Evolutionary conservation across 768 basidiomycete species (phyloP).

Genomic region (Russula brevipes): DNA sequence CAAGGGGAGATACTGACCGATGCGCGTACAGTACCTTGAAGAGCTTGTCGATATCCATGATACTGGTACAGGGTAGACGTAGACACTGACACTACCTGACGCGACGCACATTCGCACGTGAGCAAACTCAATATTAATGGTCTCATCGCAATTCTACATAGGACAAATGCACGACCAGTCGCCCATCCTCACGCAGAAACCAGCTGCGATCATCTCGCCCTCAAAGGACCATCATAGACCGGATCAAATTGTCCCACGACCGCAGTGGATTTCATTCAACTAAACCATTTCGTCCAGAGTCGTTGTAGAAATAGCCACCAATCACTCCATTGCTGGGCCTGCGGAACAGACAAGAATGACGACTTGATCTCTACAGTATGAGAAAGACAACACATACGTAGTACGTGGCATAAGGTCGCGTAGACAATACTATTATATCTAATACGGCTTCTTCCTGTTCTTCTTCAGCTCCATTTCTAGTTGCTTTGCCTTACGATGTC

Average conservation of each 20-base stretch:
- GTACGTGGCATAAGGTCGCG: background rate
- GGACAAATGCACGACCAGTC: background rate
- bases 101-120: slow-evolving; percentile 8
- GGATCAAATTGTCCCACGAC: background rate
- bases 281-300: background rate
- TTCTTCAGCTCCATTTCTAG: slow-evolving; percentile 90
- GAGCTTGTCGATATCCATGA: slow-evolving; percentile 47
- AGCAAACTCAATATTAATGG: background rate
- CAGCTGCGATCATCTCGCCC: background rate
- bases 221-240: background rate
- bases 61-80: background rate
- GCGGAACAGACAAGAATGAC: background rate
- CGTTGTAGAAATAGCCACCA: background rate
- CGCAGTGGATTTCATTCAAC: background rate
- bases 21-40: slow-evolving; percentile 37
- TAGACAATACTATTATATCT: slow-evolving; percentile 15
- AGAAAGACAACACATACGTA: background rate
- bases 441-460: slow-evolving; percentile 81
- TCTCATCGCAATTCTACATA: background rate
- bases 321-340: background rate
- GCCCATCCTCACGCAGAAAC: background rate
- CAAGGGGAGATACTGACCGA: slow-evolving; percentile 1
- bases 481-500: slow-evolving; percentile 85
- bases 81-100: background rate
- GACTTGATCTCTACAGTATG: background rate